Evolutionary conservation across 106 monocot species (phyloP), one percentile per base, ranked within the genome.

Genomic region (Dendrobium officinale): DNA sequence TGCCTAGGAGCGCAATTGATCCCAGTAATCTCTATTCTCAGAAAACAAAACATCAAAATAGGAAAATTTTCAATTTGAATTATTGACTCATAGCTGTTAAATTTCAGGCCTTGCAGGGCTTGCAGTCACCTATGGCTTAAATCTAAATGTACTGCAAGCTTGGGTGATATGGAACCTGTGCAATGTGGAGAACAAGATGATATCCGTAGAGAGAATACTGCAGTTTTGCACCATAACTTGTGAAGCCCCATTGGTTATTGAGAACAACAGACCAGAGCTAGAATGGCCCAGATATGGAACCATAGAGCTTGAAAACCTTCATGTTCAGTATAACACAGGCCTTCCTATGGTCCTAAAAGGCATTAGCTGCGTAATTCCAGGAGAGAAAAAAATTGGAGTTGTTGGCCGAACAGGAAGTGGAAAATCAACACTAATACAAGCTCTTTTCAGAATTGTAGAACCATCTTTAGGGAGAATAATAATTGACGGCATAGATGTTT

Each of bases 391-490:
- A 78, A 90, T 94, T 40, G 96, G 94, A 22, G 81, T 96, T 59
- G 94, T 96, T 4, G 96, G 96, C 27, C 81, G 96, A 18, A 94
- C 96, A 27, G 93, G 96, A n/a, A 92, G 96, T 78, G 96, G 96
- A 47, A 96, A 96, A 67, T 92, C 94, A n/a, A 96, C 96, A n/a
- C 89, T 96, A 1, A 90, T 94, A 47, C 93, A 94, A 67, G 89
- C 92, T 59, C 77, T 96, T 45, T 96, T 96, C 79, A 84, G 96
- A 44, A 80, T 96, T 10, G 90, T 96, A 31, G 96, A 96, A 67
- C 96, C 96, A 54, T 83, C 83, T 19, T 41, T n/a, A 58, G 96
- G 96, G 26, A 83, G 86, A 59, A 94, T 96, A 79, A 9, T 89
- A 13, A 92, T 96, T 31, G 96, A 96, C 75, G 90, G 83, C 44